A percentile compares a stretch with the other conserved stretches of the same genome.
phyloP scores from a whole-genome alignment of 164 flowering plant species.

The Magnolia changhungtana region DNA sequence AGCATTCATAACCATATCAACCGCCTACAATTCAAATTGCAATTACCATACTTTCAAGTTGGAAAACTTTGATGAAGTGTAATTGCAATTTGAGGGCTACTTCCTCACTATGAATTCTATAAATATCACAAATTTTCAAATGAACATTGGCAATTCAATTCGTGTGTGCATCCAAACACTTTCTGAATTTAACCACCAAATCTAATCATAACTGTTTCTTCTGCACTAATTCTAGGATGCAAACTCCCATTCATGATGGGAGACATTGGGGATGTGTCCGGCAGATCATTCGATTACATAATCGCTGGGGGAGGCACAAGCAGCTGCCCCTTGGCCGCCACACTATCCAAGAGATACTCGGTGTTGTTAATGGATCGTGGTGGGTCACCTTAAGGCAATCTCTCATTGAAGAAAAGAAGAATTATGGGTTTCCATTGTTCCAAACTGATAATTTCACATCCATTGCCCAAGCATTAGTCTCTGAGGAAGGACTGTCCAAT shows the following conservation, averaged over 20 bases:
- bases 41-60: background rate
- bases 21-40: background rate
- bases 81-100: background rate
- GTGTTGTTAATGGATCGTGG: constrained; percentile 29
- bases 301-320: constrained; percentile 45
- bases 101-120: background rate
- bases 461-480: constrained; percentile 29
- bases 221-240: constrained; percentile 7
- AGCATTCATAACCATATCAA: background rate
- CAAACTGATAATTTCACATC: constrained; percentile 30
- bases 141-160: background rate
- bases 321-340: constrained; percentile 47
- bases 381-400: constrained; percentile 21
- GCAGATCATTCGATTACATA: constrained; percentile 42
- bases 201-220: background rate
- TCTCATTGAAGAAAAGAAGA: constrained; percentile 2
- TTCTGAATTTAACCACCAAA: background rate
- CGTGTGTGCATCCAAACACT: background rate
- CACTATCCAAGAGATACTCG: constrained; percentile 34
- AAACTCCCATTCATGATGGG: constrained; percentile 27
- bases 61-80: background rate
- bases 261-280: constrained; percentile 24
- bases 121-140: no score
- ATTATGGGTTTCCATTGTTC: constrained; percentile 23
- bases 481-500: constrained; percentile 33